Percentiles rank a stretch among this genome's conserved stretches.
Evolutionary conservation across 495 filamentous ascomycete genomes (phyloP).

Genomic region (Polyplosphaeria fusca): DNA sequence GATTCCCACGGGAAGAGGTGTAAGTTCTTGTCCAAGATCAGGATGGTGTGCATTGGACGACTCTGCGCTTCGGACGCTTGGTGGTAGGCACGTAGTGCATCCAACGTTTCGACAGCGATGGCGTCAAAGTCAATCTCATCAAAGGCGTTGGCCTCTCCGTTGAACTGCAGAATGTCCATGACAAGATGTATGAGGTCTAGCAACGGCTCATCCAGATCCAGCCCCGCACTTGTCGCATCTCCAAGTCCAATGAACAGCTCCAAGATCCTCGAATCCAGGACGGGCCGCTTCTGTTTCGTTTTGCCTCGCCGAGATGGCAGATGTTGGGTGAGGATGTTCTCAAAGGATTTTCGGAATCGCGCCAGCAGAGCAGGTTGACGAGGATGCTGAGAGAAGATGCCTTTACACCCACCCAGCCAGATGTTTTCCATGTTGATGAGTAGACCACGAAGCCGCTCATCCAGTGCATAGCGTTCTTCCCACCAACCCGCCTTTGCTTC

Average conservation of each 20-base stretch:
- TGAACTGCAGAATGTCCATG: slow-evolving; percentile 93
- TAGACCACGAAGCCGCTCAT: slow-evolving; percentile 71
- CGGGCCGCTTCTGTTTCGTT: slow-evolving; percentile 50
- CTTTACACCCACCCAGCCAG: slow-evolving; percentile 92
- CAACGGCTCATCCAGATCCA: slow-evolving; percentile 77
- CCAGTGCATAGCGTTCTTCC: slow-evolving; percentile 75
- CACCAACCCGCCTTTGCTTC: slow-evolving; percentile 79
- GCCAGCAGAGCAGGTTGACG: slow-evolving; percentile 60
- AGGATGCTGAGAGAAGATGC: slow-evolving; percentile 75
- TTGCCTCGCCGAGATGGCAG: slow-evolving; percentile 77
- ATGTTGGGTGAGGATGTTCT: slow-evolving; percentile 78
- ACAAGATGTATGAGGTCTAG: slow-evolving; percentile 93
- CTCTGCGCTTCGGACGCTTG: slow-evolving; percentile 43
- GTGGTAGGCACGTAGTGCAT: slow-evolving; percentile 77
- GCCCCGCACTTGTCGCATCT: slow-evolving; percentile 59
- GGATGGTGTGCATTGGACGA: slow-evolving; percentile 65
- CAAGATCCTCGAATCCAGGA: slow-evolving; percentile 71
- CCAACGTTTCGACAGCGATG: slow-evolving; percentile 68
- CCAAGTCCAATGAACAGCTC: slow-evolving; percentile 86
- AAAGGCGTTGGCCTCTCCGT: slow-evolving; percentile 93
- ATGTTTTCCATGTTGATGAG: slow-evolving; percentile 82
- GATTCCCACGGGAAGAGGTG: slow-evolving; percentile 96
- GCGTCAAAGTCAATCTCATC: slow-evolving; percentile 93
- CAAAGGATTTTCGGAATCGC: slow-evolving; percentile 71
- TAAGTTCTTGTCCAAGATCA: slow-evolving; percentile 87